Evolutionary conservation across 2,329 filamentous ascomycete genomes (phyloP).

Genomic region (Xylariomycetidae sp.): DNA sequence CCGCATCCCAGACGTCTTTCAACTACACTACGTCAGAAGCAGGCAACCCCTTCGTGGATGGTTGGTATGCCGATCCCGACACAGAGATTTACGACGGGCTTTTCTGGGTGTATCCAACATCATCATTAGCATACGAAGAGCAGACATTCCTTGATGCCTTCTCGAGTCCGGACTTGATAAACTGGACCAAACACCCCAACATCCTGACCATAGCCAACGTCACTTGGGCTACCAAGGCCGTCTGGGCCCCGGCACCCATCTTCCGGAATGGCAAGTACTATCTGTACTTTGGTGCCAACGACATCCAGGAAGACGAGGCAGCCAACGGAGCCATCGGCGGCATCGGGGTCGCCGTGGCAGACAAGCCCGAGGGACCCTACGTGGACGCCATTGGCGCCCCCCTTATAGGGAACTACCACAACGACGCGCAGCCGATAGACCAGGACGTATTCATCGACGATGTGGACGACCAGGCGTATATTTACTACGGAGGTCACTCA

Average conservation of each 20-base stretch:
- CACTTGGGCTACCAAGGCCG: conserved; percentile 39
- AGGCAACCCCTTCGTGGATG: conserved; percentile 43
- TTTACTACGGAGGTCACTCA: conserved; percentile 39
- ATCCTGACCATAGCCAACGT: conserved; percentile 36
- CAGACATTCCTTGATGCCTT: conserved; percentile 49
- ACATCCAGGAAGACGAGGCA: conserved; percentile 32
- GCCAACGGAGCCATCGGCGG: conserved; percentile 29
- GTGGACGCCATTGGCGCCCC: conserved; percentile 36
- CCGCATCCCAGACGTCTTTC: conserved; percentile 9
- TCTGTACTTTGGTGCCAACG: conserved; percentile 47
- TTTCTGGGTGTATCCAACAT: conserved; percentile 46
- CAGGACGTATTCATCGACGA: conserved; percentile 40
- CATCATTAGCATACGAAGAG: conserved; percentile 37
- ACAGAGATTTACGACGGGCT: conserved; percentile 38
- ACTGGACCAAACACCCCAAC: conserved; percentile 42
- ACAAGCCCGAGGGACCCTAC: conserved; percentile 34
- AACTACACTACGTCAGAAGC: conserved; percentile 36
- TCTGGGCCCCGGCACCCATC: conserved; percentile 45
- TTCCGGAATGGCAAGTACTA: conserved; percentile 40
- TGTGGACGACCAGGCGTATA: conserved; percentile 32
- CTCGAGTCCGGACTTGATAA: conserved; percentile 42
- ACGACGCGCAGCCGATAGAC: conserved; percentile 45
- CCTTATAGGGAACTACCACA: conserved; percentile 37
- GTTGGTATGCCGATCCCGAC: conserved; percentile 49
- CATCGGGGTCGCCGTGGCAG: conserved; percentile 36